Evolutionary conservation across 176 grass and related monocot species (phyloP).

Genomic region (Oryza officinalis): DNA sequence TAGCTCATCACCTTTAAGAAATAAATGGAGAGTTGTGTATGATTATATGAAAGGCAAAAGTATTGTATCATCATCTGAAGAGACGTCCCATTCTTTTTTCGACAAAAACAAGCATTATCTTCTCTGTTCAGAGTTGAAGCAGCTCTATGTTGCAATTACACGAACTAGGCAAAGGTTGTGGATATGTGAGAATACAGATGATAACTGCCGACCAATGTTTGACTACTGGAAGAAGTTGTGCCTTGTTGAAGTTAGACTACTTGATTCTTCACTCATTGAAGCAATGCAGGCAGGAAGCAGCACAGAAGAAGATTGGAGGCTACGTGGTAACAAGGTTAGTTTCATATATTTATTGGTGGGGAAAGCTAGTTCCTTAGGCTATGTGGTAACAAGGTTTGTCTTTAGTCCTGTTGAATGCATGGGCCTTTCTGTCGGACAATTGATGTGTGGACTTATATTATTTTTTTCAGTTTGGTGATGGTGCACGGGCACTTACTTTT

Average conservation of each 20-base stretch:
- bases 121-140: conserved; percentile 92
- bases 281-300: conserved; percentile 72
- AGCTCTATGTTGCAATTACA: conserved; percentile 94
- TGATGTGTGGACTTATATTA: background rate
- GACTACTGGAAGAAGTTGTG: conserved; percentile 89
- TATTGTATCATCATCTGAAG: conserved; percentile 39
- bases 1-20: conserved; percentile 61
- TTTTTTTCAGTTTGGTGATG: background rate
- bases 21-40: conserved; percentile 85
- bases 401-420: background rate
- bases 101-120: conserved; percentile 62
- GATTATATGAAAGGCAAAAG: conserved; percentile 63
- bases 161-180: conserved; percentile 82
- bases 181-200: conserved; percentile 80
- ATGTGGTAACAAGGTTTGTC: conserved; percentile 75
- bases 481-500: background rate
- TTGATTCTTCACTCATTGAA: conserved; percentile 63
- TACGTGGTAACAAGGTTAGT: conserved; percentile 73
- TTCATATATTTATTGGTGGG: too few relatives aligned
- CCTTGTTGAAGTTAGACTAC: conserved; percentile 66
- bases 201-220: conserved; percentile 75
- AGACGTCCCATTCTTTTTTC: conserved; percentile 51
- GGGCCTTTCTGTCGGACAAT: background rate
- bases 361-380: too few relatives aligned
- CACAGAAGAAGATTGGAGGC: conserved; percentile 75